Conservation (phyloP, 1,284 basidiomycete genomes). For the Boletus coffeatus region DNA sequence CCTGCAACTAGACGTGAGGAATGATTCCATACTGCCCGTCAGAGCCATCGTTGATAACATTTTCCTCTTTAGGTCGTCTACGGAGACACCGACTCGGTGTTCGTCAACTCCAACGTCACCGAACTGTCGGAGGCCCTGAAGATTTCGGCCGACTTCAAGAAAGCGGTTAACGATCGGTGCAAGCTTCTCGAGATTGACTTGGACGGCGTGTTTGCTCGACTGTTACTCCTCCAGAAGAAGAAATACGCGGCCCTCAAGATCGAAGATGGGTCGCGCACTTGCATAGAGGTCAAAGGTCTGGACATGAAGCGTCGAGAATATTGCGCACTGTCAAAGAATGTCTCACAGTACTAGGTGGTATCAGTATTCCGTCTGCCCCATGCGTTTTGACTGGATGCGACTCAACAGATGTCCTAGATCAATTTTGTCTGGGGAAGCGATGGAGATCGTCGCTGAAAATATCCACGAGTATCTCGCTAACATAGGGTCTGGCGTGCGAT, state of each 20-base stretch:
- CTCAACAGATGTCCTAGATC: constrained; percentile 63
- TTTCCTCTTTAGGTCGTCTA: constrained; percentile 51
- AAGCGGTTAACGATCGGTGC: constrained; percentile 94
- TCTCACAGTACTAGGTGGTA: constrained; percentile 69
- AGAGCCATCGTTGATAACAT: not conserved
- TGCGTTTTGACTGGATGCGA: not conserved
- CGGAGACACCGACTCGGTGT: constrained; percentile 98
- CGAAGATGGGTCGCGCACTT: constrained; percentile 70
- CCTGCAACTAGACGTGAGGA: constrained; percentile 78
- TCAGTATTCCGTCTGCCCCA: not conserved
- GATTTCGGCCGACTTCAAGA: constrained; percentile 92
- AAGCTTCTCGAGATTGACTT: constrained; percentile 95
- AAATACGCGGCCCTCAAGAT: constrained; percentile 98
- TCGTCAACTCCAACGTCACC: constrained; percentile 94
- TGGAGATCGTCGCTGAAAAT: constrained; percentile 85
- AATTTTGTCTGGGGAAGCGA: constrained; percentile 84
- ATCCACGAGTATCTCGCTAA: constrained; percentile 90
- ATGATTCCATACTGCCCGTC: not conserved
- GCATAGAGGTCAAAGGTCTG: constrained; percentile 92
- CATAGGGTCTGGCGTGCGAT: constrained; percentile 73
- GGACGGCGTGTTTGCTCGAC: constrained; percentile 90
- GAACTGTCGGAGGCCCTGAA: constrained; percentile 86
- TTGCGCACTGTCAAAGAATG: constrained; percentile 86
- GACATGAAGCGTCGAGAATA: constrained; percentile 99
- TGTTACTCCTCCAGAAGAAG: constrained; percentile 96